Evolutionary conservation across 768 basidiomycete species (phyloP).

Genomic region (Coprinellus micaceus): DNA sequence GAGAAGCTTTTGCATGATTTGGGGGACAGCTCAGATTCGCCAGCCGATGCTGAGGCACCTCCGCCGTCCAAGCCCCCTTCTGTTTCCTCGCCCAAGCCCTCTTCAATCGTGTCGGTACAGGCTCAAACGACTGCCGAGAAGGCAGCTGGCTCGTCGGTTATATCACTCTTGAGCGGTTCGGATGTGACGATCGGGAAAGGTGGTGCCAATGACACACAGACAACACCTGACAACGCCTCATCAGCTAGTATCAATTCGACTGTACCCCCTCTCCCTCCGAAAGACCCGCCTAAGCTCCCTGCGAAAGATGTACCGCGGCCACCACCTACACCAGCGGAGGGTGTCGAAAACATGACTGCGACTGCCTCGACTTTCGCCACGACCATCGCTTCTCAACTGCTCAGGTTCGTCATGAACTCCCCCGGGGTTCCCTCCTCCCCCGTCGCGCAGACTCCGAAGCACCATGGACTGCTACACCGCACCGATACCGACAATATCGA

Average conservation of each 20-base stretch:
- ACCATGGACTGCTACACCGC: slow-evolving; percentile 49
- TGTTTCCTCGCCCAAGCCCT: slow-evolving; percentile 13
- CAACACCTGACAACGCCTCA: background rate
- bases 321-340: background rate
- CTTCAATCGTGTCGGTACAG: background rate
- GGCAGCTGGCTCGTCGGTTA: slow-evolving; percentile 4
- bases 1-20: slow-evolving; percentile 39
- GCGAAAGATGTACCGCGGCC: slow-evolving; percentile 23
- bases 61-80: slow-evolving; percentile 23
- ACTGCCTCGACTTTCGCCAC: slow-evolving; percentile 41
- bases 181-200: slow-evolving; percentile 34
- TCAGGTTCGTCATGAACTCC: slow-evolving; percentile 52
- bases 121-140: slow-evolving; percentile 28
- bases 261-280: background rate
- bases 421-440: slow-evolving; percentile 29
- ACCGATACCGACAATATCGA: slow-evolving; percentile 47
- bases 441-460: slow-evolving; percentile 32
- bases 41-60: slow-evolving; percentile 36
- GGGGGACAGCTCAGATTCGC: no score
- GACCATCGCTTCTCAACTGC: slow-evolving; percentile 50
- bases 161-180: slow-evolving; percentile 18
- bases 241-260: background rate
- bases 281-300: slow-evolving; percentile 23
- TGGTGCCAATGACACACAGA: background rate
- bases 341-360: slow-evolving; percentile 14